Conservation (phyloP, 352 stramenopile genomes). For the Peronospora destructor region DNA sequence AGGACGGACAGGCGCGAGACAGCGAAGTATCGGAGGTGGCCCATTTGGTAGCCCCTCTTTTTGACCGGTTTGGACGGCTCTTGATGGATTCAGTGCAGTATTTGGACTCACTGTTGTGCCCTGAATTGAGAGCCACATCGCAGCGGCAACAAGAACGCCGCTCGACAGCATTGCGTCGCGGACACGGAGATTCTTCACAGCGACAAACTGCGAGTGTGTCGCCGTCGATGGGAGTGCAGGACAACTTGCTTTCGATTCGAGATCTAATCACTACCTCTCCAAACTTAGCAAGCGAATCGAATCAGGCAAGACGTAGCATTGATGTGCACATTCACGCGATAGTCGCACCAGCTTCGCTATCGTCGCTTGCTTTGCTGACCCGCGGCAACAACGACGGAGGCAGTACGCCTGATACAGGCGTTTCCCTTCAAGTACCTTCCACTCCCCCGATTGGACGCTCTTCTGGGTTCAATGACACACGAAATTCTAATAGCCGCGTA, state of each 20-base stretch:
- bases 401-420: constrained; percentile 4
- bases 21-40: constrained; percentile 56
- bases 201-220: constrained; percentile 12
- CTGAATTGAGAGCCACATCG: constrained; percentile 38
- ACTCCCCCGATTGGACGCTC: constrained; percentile 20
- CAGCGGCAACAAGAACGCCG: constrained; percentile 33
- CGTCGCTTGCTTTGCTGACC: constrained; percentile 48
- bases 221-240: constrained; percentile 31
- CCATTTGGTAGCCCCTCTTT: constrained; percentile 62
- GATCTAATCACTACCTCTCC: constrained; percentile 54
- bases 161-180: constrained; percentile 10
- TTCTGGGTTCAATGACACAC: constrained; percentile 23
- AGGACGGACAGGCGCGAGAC: neutral
- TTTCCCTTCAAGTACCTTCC: constrained; percentile 12
- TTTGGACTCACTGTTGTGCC: constrained; percentile 54
- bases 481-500: constrained; percentile 9
- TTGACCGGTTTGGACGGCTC: constrained; percentile 73
- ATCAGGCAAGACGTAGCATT: constrained; percentile 51
- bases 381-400: constrained; percentile 15
- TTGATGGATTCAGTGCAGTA: constrained; percentile 58
- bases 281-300: constrained; percentile 20
- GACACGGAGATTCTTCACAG: constrained; percentile 6
- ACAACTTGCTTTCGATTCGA: constrained; percentile 48
- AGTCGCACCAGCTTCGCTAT: constrained; percentile 62
- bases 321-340: constrained; percentile 87